Conservation (phyloP, 768 basidiomycete genomes). For the Pisolithus microcarpus region DNA sequence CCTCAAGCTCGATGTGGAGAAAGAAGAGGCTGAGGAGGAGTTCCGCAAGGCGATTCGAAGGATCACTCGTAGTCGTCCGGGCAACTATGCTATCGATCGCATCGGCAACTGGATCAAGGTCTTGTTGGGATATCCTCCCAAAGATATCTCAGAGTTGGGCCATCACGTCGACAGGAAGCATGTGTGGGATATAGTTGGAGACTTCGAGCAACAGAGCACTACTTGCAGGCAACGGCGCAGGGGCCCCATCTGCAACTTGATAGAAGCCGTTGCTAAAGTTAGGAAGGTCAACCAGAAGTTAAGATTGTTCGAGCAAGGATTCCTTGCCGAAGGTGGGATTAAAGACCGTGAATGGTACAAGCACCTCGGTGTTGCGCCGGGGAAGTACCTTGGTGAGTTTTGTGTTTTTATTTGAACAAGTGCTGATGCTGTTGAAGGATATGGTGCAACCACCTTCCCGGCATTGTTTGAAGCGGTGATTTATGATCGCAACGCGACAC, state of each 20-base stretch:
- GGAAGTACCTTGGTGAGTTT: conserved; percentile 68
- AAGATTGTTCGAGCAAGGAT: conserved; percentile 68
- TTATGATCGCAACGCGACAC: conserved; percentile 54
- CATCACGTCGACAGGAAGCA: conserved; percentile 2
- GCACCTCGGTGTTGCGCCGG: conserved; percentile 81
- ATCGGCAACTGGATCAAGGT: conserved; percentile 24
- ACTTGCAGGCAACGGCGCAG: conserved; percentile 14
- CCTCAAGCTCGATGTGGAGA: conserved; percentile 51
- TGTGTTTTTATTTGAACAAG: neutral
- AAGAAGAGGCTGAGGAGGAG: conserved; percentile 43
- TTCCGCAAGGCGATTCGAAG: conserved; percentile 41
- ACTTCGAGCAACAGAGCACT: conserved; percentile 1
- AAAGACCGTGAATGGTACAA: conserved; percentile 81
- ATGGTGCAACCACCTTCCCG: conserved; percentile 81
- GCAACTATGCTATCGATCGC: neutral
- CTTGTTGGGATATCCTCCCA: conserved; percentile 2
- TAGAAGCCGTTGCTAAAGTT: conserved; percentile 54
- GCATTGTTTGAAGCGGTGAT: conserved; percentile 72
- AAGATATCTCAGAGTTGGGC: neutral
- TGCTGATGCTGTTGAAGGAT: conserved; percentile 37
- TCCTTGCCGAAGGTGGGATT: conserved; percentile 72
- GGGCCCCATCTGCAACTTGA: conserved; percentile 38
- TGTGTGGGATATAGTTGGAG: neutral
- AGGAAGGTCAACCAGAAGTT: conserved; percentile 58
- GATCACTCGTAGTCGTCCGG: conserved; percentile 2